Conservation (phyloP, 768 basidiomycete genomes). For the Boletus tylopilopsis region DNA sequence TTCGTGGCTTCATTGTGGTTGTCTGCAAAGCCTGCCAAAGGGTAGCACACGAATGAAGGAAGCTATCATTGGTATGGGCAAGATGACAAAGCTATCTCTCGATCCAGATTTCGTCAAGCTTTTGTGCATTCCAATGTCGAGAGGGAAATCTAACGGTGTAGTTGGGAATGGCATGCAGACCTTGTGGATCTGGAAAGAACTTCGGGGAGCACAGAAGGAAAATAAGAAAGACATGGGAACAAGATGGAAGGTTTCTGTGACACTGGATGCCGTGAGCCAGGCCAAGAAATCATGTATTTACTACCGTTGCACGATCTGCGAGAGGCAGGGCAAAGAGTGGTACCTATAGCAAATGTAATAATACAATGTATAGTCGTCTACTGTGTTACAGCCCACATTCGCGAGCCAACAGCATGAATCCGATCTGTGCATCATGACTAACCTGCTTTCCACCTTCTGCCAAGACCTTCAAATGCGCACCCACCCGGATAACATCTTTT, state of each 20-base stretch:
- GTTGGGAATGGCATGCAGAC: not conserved
- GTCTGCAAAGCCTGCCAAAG: not conserved
- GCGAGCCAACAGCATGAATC: too few relatives aligned
- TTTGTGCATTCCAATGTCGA: not conserved
- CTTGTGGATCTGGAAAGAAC: not conserved
- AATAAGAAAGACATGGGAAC: not conserved
- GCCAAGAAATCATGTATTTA: not conserved
- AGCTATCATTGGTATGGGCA: not conserved
- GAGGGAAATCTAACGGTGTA: not conserved
- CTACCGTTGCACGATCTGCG: not conserved
- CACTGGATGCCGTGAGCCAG: not conserved
- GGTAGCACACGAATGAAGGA: not conserved
- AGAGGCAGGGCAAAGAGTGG: not conserved
- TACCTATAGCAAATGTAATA: not conserved
- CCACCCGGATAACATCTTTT: too few relatives aligned
- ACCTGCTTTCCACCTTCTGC: too few relatives aligned
- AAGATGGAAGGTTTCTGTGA: not conserved
- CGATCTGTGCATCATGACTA: too few relatives aligned
- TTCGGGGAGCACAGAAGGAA: not conserved
- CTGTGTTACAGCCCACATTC: too few relatives aligned
- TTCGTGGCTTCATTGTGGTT: not conserved
- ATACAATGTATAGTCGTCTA: too few relatives aligned
- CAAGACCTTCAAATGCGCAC: too few relatives aligned
- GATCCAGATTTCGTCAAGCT: not conserved
- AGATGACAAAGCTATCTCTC: not conserved